A percentile compares a stretch with the other conserved stretches of the same genome.
Evolutionary conservation across 2,329 filamentous ascomycete species (phyloP).

Genomic region (Triangularia verruculosa): DNA sequence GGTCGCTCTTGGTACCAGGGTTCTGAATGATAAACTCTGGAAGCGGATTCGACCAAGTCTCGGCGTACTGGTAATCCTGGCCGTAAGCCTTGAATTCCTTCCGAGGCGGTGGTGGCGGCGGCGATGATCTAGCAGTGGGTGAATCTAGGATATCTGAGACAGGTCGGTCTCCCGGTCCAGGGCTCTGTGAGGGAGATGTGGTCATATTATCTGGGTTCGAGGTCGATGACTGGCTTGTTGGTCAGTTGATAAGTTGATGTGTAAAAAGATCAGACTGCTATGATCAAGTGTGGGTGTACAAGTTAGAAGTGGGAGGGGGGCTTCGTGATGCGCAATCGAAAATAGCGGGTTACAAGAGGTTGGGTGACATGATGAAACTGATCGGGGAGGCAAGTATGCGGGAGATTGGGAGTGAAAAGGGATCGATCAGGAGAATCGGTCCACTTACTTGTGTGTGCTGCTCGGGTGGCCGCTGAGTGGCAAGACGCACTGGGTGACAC

Average conservation of each 20-base stretch:
- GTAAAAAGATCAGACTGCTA: background rate
- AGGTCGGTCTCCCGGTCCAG: slow-evolving; percentile 10
- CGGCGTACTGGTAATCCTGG: slow-evolving; percentile 20
- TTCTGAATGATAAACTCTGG: slow-evolving; percentile 17
- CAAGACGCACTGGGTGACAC: background rate
- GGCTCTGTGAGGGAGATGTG: slow-evolving; percentile 13
- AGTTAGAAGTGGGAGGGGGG: background rate
- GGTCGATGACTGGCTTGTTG: background rate
- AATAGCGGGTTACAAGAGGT: background rate
- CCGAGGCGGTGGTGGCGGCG: background rate
- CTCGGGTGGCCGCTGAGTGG: background rate
- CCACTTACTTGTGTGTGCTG: background rate
- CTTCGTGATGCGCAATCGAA: background rate
- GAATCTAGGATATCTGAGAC: slow-evolving; percentile 8
- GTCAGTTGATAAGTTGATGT: background rate
- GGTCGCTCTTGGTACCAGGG: background rate
- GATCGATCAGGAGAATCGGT: background rate
- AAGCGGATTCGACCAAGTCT: slow-evolving; percentile 20
- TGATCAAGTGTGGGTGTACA: background rate
- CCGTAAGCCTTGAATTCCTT: slow-evolving; percentile 13
- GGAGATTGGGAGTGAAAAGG: background rate
- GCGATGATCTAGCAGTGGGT: background rate
- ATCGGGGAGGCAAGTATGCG: background rate
- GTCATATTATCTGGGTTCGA: slow-evolving; percentile 11
- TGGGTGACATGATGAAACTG: background rate